phyloP scores from a whole-genome alignment of 768 basidiomycete genomes.

The Saitozyma sp. region DNA sequence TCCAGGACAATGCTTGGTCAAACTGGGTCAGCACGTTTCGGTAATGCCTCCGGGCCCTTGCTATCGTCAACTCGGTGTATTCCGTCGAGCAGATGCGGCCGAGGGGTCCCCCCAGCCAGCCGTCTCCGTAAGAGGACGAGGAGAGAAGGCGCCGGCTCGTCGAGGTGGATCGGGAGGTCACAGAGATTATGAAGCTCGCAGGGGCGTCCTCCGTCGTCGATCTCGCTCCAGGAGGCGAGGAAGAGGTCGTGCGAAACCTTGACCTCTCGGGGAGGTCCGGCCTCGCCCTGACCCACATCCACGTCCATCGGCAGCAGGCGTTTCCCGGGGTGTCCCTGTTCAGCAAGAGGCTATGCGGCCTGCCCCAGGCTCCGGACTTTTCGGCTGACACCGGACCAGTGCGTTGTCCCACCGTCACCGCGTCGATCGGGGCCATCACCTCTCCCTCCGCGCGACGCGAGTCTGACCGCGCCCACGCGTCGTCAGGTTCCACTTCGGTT shows the following conservation, averaged over 20 bases:
- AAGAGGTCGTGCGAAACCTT: constrained; percentile 51
- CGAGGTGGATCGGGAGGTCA: constrained; percentile 35
- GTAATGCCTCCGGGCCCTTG: constrained; percentile 36
- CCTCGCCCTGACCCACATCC: constrained; percentile 47
- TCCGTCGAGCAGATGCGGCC: constrained; percentile 13
- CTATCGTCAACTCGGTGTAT: constrained; percentile 43
- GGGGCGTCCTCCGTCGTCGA: constrained; percentile 44
- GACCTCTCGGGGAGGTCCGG: constrained; percentile 48
- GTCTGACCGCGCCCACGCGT: too few species aligned
- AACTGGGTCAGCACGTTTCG: constrained; percentile 43
- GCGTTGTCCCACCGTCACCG: constrained; percentile 6
- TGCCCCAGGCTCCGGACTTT: constrained; percentile 39
- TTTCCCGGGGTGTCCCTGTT: constrained; percentile 52
- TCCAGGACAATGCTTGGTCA: constrained; percentile 42
- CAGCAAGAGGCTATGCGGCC: constrained; percentile 49
- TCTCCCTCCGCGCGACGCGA: too few species aligned
- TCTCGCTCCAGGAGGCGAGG: constrained; percentile 49
- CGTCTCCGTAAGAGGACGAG: too few species aligned
- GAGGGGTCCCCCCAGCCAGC: constrained; percentile 11
- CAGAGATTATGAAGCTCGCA: constrained; percentile 43
- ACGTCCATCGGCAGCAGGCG: constrained; percentile 50
- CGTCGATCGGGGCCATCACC: not conserved
- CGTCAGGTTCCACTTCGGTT: too few species aligned
- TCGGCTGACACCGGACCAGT: constrained; percentile 20
- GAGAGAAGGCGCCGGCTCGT: constrained; percentile 23